Base-by-base conservation (phyloP, 2,329 filamentous ascomycete species). In the Fusarium sp. region DNA sequence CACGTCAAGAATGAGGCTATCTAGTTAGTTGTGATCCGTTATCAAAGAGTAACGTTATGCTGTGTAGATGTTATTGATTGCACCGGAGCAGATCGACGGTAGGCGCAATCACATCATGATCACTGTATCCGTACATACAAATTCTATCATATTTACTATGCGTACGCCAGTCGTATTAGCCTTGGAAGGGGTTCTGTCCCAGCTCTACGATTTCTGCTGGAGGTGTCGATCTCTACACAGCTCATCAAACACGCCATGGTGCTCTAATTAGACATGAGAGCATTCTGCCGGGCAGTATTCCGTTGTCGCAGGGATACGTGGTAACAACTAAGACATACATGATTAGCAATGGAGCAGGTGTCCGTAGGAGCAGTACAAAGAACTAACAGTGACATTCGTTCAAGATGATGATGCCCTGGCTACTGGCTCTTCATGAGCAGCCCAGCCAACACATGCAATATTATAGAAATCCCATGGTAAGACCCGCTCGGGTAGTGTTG, bases 381-480 rank as follows among this genome's bases (percentile, higher is more conserved):
- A 37, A n/a, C 34, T 37, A 37, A 37, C 34, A 16, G n/a, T 21
- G 25, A 21, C 30, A 30, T 39, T 25, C 14, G 41, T 34, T 28
- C n/a, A 49, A 49, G 14, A 26, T 25, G 19, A 64, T 31, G 57
- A 62, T 28, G 39, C 31, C 30, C 45, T 51, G 51, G 49, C 63
- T 56, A 44, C 45, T 51, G 51, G 51, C 63, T 58, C 46, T 69
- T 63, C 50, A 59, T 44, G 30, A 58, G 43, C 44, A 52, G 58
- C 42, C 43, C 57, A 43, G 39, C 45, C 19, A 59, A 51, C 30
- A 46, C 31, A 58, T 64, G 56, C 66, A 39, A 59, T 45, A 55
- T 58, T 61, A 46, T 55, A 48, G 56, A 62, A 61, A 68, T 62
- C 42, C 62, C 60, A 71, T 73, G 48, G 19, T n/a, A 51, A 55